Percentiles rank a stretch among this genome's conserved stretches.
These are phyloP conservation scores for Trichocladium uniseriatum DNA, from an alignment of 495 filamentous ascomycete species.

Conservation along the genomic window DNA sequence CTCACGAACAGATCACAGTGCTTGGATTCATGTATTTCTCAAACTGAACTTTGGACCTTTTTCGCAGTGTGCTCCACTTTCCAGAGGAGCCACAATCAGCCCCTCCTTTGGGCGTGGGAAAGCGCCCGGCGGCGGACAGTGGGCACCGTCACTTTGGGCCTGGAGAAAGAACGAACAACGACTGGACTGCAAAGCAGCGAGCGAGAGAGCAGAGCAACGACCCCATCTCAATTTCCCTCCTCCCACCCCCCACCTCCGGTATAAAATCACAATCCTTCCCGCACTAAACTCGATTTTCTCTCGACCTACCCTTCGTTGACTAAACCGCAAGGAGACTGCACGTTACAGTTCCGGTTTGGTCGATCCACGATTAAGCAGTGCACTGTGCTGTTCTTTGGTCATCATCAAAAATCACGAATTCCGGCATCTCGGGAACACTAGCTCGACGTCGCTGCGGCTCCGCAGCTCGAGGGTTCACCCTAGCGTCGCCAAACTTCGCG, in stretches of 20 bases:
- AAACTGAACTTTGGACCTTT: no score
- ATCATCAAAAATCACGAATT: no score
- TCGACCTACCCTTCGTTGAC: conserved; percentile 11
- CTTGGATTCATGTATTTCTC: no score
- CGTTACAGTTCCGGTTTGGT: background rate
- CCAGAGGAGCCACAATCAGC: conserved; percentile 4
- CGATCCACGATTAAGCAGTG: background rate
- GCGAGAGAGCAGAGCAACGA: conserved; percentile 1
- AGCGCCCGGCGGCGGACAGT: background rate
- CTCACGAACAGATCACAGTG: no score
- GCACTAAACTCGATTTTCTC: conserved; percentile 29
- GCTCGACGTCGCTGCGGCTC: conserved; percentile 1
- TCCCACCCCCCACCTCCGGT: conserved; percentile 9
- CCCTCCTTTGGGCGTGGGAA: conserved; percentile 7
- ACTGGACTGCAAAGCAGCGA: background rate
- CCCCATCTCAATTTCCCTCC: conserved; percentile 18
- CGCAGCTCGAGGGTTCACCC: conserved; percentile 11
- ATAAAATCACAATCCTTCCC: conserved; percentile 28
- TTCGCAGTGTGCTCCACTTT: conserved; percentile 4
- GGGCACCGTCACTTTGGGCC: background rate
- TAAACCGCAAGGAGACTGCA: no score
- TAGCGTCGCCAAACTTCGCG: conserved; percentile 9
- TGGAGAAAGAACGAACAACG: background rate
- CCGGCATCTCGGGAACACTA: no score
- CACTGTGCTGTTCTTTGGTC: no score